A percentile compares a stretch with the other conserved stretches of the same genome.
phyloP scores from a whole-genome alignment of 1,284 basidiomycete genomes.

The Cutaneotrichosporon cutaneum region DNA sequence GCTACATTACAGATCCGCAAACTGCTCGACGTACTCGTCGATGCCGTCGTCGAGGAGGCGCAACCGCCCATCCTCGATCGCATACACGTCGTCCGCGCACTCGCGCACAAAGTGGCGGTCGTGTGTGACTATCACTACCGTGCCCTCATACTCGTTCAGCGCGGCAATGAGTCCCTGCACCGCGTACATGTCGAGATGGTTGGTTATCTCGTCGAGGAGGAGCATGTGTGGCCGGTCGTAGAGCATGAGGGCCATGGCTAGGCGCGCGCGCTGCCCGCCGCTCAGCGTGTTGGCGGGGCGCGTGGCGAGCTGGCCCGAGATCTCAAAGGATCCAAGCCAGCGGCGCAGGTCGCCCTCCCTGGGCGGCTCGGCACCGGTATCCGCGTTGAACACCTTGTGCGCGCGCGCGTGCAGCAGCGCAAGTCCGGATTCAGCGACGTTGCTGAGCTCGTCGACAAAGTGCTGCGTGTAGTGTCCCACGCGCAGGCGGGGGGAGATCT shows the following conservation, averaged over 20 bases:
- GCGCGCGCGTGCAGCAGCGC: slow-evolving; percentile 10
- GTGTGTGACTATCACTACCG: slow-evolving; percentile 66
- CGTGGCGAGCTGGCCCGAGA: slow-evolving; percentile 56
- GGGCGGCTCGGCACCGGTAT: slow-evolving; percentile 10
- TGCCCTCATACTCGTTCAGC: slow-evolving; percentile 61
- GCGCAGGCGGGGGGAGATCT: slow-evolving; percentile 60
- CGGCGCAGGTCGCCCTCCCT: slow-evolving; percentile 56
- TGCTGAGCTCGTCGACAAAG: slow-evolving; percentile 49
- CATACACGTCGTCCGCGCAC: slow-evolving; percentile 22
- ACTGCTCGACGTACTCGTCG: slow-evolving; percentile 24
- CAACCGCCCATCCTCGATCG: slow-evolving; percentile 19
- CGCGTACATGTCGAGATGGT: slow-evolving; percentile 67
- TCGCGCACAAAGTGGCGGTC: slow-evolving; percentile 56
- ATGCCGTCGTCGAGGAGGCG: slow-evolving; percentile 20
- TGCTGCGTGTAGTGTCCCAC: slow-evolving; percentile 58
- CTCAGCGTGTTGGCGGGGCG: slow-evolving; percentile 20
- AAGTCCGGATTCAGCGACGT: slow-evolving; percentile 51
- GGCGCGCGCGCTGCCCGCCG: slow-evolving; percentile 58
- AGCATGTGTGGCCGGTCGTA: slow-evolving; percentile 45
- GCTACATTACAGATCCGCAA: slow-evolving; percentile 7
- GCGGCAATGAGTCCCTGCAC: slow-evolving; percentile 63
- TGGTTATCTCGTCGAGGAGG: slow-evolving; percentile 67
- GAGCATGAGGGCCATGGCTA: slow-evolving; percentile 47
- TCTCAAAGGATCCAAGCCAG: slow-evolving; percentile 58
- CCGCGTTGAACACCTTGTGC: slow-evolving; percentile 9